Evolutionary conservation across 805 yeast genomes (phyloP).

Genomic region (Debaryomyces castellii): DNA sequence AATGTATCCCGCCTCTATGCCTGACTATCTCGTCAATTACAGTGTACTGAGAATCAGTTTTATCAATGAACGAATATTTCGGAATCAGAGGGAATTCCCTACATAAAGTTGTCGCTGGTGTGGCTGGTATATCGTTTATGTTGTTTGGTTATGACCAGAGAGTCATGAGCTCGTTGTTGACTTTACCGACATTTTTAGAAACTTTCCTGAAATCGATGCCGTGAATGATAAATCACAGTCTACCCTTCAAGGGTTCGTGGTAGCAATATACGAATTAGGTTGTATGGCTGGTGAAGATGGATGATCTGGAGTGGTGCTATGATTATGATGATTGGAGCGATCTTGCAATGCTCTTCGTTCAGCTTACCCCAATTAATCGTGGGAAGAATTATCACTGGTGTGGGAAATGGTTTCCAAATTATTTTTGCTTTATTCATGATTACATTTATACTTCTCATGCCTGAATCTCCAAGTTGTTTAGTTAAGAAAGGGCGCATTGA

Average conservation of each 20-base stretch:
- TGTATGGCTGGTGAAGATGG: slow-evolving; percentile 71
- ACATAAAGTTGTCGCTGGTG: neutral
- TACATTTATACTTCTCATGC: slow-evolving; percentile 38
- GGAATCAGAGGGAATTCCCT: slow-evolving; percentile 49
- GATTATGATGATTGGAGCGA: slow-evolving; percentile 61
- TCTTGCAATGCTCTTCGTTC: slow-evolving; percentile 54
- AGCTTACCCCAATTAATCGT: slow-evolving; percentile 63
- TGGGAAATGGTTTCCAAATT: slow-evolving; percentile 71
- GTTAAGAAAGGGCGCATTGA: slow-evolving; percentile 28
- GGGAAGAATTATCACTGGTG: slow-evolving; percentile 70
- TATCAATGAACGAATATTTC: slow-evolving; percentile 42
- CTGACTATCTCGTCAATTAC: neutral
- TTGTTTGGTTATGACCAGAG: slow-evolving; percentile 82
- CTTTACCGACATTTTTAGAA: slow-evolving; percentile 43
- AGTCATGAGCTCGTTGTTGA: slow-evolving; percentile 66
- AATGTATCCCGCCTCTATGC: neutral
- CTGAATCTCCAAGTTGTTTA: slow-evolving; percentile 52
- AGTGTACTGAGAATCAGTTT: slow-evolving; percentile 27
- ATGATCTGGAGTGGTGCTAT: slow-evolving; percentile 56
- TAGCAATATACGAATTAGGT: slow-evolving; percentile 66
- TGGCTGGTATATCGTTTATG: slow-evolving; percentile 33
- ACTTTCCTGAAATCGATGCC: slow-evolving; percentile 30
- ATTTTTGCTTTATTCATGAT: slow-evolving; percentile 46
- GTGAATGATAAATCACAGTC: slow-evolving; percentile 21
- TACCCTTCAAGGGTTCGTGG: slow-evolving; percentile 59